phyloP scores from a whole-genome alignment of 1,284 basidiomycete genomes.

The Coniferiporia weirii region DNA sequence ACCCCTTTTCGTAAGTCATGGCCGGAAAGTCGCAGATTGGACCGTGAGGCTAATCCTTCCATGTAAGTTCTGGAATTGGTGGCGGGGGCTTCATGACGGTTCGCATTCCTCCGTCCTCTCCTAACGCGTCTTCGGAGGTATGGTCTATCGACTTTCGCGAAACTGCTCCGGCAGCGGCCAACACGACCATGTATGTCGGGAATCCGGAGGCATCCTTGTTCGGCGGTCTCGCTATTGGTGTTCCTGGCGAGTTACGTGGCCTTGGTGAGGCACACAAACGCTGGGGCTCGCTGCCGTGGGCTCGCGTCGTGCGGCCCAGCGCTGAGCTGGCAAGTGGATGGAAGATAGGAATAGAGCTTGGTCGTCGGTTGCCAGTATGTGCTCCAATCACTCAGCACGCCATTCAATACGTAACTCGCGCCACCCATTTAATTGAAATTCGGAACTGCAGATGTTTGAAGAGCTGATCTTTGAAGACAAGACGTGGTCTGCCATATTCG shows the following conservation, averaged over 20 bases:
- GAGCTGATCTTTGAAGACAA: slow-evolving; percentile 68
- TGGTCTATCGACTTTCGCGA: slow-evolving; percentile 88
- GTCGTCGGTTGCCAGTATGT: slow-evolving; percentile 60
- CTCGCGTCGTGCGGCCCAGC: slow-evolving; percentile 69
- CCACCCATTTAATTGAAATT: no score
- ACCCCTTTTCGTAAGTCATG: slow-evolving; percentile 75
- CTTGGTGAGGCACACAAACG: slow-evolving; percentile 72
- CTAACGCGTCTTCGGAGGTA: slow-evolving; percentile 48
- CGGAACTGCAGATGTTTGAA: slow-evolving; percentile 45
- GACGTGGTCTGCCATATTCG: slow-evolving; percentile 79
- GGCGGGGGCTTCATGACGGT: slow-evolving; percentile 93
- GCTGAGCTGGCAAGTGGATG: slow-evolving; percentile 73
- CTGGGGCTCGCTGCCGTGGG: slow-evolving; percentile 82
- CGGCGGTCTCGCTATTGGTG: slow-evolving; percentile 79
- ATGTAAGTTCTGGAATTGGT: slow-evolving; percentile 71
- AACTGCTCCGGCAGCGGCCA: slow-evolving; percentile 69
- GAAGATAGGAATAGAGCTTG: slow-evolving; percentile 72
- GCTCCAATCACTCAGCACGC: no score
- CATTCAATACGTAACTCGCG: no score
- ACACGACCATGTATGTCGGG: slow-evolving; percentile 68
- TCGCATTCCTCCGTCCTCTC: slow-evolving; percentile 56
- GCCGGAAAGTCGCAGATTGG: not conserved
- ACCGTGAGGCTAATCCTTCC: not conserved
- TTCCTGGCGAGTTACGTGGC: slow-evolving; percentile 85
- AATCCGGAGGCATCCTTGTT: slow-evolving; percentile 48